Evolutionary conservation across 2,329 filamentous ascomycete species (phyloP).

Genomic region (Colletotrichum echinochloae): DNA sequence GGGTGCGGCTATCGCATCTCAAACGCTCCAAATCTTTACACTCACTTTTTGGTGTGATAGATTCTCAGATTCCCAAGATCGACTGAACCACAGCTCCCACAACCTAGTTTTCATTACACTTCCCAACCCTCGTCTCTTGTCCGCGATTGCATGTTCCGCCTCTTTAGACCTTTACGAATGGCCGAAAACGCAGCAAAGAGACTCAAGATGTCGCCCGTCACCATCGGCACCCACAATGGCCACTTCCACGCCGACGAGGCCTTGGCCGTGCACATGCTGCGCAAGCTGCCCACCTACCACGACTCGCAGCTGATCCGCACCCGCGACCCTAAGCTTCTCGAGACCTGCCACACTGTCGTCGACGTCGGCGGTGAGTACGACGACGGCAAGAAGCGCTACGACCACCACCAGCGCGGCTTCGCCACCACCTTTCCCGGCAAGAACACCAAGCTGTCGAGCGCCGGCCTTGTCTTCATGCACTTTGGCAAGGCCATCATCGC

Average conservation of each 20-base stretch:
- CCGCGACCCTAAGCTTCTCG: conserved; percentile 82
- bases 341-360: conserved; percentile 91
- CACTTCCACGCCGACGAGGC: conserved; percentile 99
- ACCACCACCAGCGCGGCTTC: conserved; percentile 98
- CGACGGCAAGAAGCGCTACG: conserved; percentile 80
- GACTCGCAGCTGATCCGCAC: conserved; percentile 83
- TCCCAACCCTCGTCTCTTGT: background rate
- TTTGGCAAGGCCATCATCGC: conserved; percentile 89
- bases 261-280: conserved; percentile 95
- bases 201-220: conserved; percentile 74
- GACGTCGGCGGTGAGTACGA: conserved; percentile 98
- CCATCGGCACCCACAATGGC: conserved; percentile 94
- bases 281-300: conserved; percentile 84
- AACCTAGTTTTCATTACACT: background rate
- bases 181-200: conserved; percentile 82
- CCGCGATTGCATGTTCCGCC: conserved; percentile 56
- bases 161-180: conserved; percentile 60
- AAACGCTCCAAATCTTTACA: conserved; percentile 35
- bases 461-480: conserved; percentile 95
- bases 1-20: conserved; percentile 37
- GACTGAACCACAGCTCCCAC: conserved; percentile 19
- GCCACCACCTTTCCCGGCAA: conserved; percentile 84
- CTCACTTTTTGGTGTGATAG: conserved; percentile 14
- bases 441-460: conserved; percentile 90
- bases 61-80: conserved; percentile 4